Evolutionary conservation across 495 filamentous ascomycete genomes (phyloP), one percentile per base, ranked within the genome.

Genomic region (Trichoderma erinaceum): DNA sequence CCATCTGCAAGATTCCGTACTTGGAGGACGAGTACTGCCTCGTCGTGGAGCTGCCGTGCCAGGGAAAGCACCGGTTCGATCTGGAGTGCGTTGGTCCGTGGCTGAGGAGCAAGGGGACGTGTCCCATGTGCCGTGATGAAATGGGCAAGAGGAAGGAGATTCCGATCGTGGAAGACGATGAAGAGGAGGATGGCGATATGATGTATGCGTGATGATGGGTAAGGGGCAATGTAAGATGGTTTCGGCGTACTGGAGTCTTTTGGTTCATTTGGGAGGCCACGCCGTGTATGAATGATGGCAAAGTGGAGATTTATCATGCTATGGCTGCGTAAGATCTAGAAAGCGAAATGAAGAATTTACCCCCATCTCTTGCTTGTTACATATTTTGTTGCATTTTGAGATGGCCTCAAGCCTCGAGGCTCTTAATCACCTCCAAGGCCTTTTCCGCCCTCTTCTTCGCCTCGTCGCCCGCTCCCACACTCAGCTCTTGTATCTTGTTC

Each of bases 61-160:
- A 93, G 72, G 82, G 83, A 13, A 86, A 83, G 25, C 95, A 99
- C 75, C 74, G 87, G 32, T 97, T 97, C 78, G 95, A 99, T 76
- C 78, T 97, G 16, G 93, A 98, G 76, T 99, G 95, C 75, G 90
- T 99, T n/a, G 83, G 84, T 63, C 94, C 95, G 2, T 99, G 95
- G 95, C 75, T 99, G 74, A 84, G 89, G 73, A 83, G 95, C 69
- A 90, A 97, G 76, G 88, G 90, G 13, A 97, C 89, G 3, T 99
- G 94, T 80, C 94, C 94, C 27, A 78, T 97, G 70, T 94, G 96
- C 75, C 83, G 94, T 61, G 85, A 87, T 74, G 88, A 93, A 72
- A 78, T 98, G 71, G 88, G 88, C 83, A 88, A 87, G 78, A 80
- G 85, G 70, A 83, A 78, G 71, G 83, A 83, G 64, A 80, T 81